Evolutionary conservation across 331 rosid genomes (phyloP).

Genomic region (Malus hybrid): DNA sequence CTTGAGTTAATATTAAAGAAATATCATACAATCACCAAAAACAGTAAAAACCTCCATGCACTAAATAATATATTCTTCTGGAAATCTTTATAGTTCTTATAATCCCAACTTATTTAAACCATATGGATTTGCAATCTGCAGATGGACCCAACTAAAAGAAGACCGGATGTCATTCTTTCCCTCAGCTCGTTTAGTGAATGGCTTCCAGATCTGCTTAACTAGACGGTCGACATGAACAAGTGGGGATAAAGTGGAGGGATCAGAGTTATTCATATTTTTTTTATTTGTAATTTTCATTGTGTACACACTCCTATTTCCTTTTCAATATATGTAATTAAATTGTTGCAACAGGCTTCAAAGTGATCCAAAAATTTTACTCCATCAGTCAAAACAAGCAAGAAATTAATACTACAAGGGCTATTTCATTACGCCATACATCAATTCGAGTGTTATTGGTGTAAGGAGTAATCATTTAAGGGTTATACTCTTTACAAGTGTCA

Average conservation of each 20-base stretch:
- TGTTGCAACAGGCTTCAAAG: neutral
- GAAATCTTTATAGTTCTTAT: neutral
- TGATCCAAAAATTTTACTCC: too few species aligned
- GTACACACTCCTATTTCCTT: neutral
- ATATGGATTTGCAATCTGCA: constrained; percentile 1
- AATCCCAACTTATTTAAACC: neutral
- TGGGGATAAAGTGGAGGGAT: neutral
- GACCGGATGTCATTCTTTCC: constrained; percentile 89
- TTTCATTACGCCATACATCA: too few species aligned
- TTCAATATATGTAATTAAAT: neutral
- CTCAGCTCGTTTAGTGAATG: constrained; percentile 82
- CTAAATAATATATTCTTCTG: neutral
- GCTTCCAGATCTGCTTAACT: constrained; percentile 58
- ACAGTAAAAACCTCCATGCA: neutral
- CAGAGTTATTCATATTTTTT: neutral
- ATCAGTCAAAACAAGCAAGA: too few species aligned
- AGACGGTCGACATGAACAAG: constrained; percentile 22
- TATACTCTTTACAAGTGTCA: too few species aligned
- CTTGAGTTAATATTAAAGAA: neutral
- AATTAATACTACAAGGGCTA: too few species aligned
- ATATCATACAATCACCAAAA: neutral
- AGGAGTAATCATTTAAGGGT: too few species aligned
- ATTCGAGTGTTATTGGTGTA: too few species aligned
- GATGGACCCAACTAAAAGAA: constrained; percentile 80
- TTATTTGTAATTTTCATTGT: too few species aligned